Evolutionary conservation across 1,284 basidiomycete genomes (phyloP), one percentile per base, ranked within the genome.

Genomic region (Ustilago trichophora): DNA sequence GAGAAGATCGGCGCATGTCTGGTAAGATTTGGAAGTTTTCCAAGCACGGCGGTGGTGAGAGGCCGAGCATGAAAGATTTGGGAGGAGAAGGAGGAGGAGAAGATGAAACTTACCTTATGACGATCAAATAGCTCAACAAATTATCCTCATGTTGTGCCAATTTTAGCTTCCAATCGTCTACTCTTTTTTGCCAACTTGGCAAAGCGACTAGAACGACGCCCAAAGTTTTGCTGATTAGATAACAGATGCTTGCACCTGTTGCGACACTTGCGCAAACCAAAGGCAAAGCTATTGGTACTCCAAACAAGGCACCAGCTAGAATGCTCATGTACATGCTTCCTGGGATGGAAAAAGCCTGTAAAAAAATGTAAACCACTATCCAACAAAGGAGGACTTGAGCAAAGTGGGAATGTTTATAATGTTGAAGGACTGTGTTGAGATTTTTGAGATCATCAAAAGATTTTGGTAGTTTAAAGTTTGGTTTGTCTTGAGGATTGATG

Each of bases 251-350:
- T 0, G 93, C 93, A 21, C 95, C 95, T 0, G 89, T 87, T 10
- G 93, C 92, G 42, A 98, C 91, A 80, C 92, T 93, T 2, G 90
- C 86, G 76, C 94, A 98, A 6, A 91, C 91, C n/a, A 98, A 85
- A 1, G 92, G 89, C 2, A 98, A 86, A 0, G 94, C 94, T 7
- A 89, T 83, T 1, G 91, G 84, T n/a, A 96, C 89, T 29, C 95
- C 94, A 88, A 93, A 98, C 6, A 98, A 89, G 0, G 95, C 95
- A 26, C 95, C 95, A 12, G 91, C 93, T 8, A 98, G 88, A 78
- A 98, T 97, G 45, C 92, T 93, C 59, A 98, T 87, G 82, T 98
- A 98, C 94, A 98, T 98, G 19, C 92, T 95, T 0, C 95, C 95
- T 0, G 95, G 95, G 6, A 98, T 86, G 2, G 92, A 93, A 83